Base-by-base conservation (phyloP, 495 filamentous ascomycete genomes). In the Staphylotrichum longicolle region DNA sequence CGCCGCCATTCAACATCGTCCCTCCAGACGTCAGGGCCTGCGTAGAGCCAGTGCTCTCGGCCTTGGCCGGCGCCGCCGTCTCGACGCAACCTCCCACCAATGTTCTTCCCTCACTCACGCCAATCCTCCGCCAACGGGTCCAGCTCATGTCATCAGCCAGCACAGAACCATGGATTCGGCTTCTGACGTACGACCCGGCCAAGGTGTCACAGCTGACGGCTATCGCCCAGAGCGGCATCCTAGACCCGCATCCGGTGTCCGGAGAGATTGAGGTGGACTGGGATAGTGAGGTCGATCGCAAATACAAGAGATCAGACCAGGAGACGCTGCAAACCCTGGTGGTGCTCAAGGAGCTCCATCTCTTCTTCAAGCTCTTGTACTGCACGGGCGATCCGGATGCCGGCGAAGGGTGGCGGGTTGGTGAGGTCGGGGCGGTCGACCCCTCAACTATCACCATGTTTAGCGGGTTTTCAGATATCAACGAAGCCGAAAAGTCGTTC, bases 191-290 rank as follows among this genome's bases (percentile, higher is more conserved):
- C 85, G 87, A 93, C 58, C 58, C 78, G 1, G 72, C 79, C 11
- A 86, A 86, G 56, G 91, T 88, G 3, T 77, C 89, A 35, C 83
- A 78, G 59, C 81, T 98, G 14, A 82, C 82, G 10, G 75, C 79
- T 14, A 75, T 90, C 39, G 82, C 93, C 30, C 81, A 85, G 64
- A 82, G 80, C 35, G 83, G 90, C 39, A 78, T 75, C 33, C 85
- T 96, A 46, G 90, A 96, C 67, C 90, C 91, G 30, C 94, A 98
- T 71, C 94, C 94, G 7, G 88, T 89, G 7, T 96, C 91, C 1
- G 94, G 95, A 32, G 92, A 97, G 70, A 85, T 98, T 37, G 94
- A 98, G 68, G 65, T 83, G 40, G 82, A 85, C 66, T 84, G 82
- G 82, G 74, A 77, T 58, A 70, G 74, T 46, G 87, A 90, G 53